A percentile compares a stretch with the other conserved stretches of the same genome.
Evolutionary conservation across 352 stramenopile genomes (phyloP).

Genomic region (Globisporangium recalcitrans): DNA sequence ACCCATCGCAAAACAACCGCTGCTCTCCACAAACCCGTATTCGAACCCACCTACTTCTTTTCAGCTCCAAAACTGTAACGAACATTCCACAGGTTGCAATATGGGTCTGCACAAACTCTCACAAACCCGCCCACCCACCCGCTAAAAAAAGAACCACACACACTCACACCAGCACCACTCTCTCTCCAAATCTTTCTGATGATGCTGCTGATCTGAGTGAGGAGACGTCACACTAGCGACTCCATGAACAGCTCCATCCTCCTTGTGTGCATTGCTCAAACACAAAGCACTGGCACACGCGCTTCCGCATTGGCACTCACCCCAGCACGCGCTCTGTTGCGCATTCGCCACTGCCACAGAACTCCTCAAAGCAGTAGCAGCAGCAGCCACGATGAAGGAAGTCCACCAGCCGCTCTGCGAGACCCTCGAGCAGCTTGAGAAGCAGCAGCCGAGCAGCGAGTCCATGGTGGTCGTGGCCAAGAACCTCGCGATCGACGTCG

Average conservation of each 20-base stretch:
- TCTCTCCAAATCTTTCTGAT: not conserved
- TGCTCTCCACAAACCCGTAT: not conserved
- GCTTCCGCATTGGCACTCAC: not conserved
- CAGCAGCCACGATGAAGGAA: slow-evolving; percentile 11
- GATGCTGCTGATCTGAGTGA: not conserved
- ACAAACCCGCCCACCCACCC: not conserved
- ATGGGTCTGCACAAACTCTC: no score
- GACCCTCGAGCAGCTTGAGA: not conserved
- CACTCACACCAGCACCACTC: no score
- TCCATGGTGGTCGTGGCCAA: slow-evolving; percentile 30
- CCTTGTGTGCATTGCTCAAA: slow-evolving; percentile 13
- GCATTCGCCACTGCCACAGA: not conserved
- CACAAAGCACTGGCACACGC: slow-evolving; percentile 1
- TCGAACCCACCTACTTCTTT: not conserved
- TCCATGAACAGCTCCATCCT: not conserved
- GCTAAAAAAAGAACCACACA: not conserved
- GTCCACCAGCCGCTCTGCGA: slow-evolving; percentile 1
- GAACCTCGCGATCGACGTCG: slow-evolving; percentile 49
- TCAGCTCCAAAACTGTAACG: not conserved
- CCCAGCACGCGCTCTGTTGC: not conserved
- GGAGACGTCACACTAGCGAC: not conserved
- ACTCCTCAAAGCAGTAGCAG: not conserved
- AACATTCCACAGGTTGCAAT: not conserved
- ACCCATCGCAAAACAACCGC: not conserved
- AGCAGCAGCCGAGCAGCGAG: slow-evolving; percentile 14